Base-by-base conservation (phyloP, 352 stramenopile genomes). In the Globisporangium irregulare region DNA sequence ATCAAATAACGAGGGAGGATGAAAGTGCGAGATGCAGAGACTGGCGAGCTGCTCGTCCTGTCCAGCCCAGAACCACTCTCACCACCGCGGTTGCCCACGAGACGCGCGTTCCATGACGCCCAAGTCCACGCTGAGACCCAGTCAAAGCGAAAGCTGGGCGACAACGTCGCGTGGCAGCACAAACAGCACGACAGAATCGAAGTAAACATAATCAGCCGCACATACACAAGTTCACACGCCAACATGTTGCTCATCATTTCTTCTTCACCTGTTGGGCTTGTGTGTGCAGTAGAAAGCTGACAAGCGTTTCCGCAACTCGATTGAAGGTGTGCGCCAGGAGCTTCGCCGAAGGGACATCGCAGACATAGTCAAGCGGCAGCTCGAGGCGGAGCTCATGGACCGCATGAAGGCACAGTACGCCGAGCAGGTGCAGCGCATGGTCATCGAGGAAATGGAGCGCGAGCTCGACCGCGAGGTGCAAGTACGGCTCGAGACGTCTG, bases 21-120 rank as follows among this genome's bases (percentile, higher is more conserved):
- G 50, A 58, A 86, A 24, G 81, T 91, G 61, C 67, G 67, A 32
- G 82, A 92, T 50, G 82, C 82, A 53, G 84, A 92, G 74, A 92
- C 81, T 1, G 82, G 82, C 4, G 84, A 92, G 65, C 62, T 66
- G 38, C 65, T 93, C 32, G 70, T 82, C 48, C 22, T 90, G 22
- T 27, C 3, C 22, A 15, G n/a, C 14, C 55, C 69, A 27, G 34
- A 50, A 51, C 46, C 34, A 32, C 62, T 34, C 62, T 54, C 20
- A 6, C 29, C 57, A n/a, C 18, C 18, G n/a, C 20, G 22, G 14
- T 63, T 46, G 14, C 20, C 59, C 2, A 51, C 27, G 24, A 67
- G 24, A 15, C 20, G 24, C 57, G 32, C 54, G 20, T 46, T 15
- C 63, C 56, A 48, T 48, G 54, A 64, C 12, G 6, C 46, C 34